Percentiles rank a stretch among this genome's conserved stretches.
These are phyloP conservation scores for Lantana camara DNA, from an alignment of 257 asterid species.

Conservation along the genomic window DNA sequence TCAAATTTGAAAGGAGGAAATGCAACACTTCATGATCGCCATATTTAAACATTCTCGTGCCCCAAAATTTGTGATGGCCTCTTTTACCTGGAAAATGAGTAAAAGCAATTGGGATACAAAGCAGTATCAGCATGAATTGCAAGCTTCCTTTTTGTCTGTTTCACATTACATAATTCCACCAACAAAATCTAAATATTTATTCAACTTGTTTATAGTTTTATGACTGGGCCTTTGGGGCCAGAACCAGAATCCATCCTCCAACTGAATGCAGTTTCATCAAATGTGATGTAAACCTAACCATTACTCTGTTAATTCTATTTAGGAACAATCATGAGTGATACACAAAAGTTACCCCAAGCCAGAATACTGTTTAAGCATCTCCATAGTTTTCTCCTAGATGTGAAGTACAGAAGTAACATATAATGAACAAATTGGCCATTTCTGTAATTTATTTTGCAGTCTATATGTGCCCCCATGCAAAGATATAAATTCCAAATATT, in stretches of 20 bases:
- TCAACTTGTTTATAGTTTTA: too few species aligned
- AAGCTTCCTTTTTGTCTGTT: background rate
- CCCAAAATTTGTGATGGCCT: conserved; percentile 98
- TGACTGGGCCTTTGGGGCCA: too few species aligned
- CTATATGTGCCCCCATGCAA: background rate
- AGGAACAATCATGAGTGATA: conserved; percentile 20
- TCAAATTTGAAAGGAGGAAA: conserved; percentile 95
- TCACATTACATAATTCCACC: background rate
- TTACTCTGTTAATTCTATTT: conserved; percentile 10
- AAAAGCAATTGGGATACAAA: conserved; percentile 17
- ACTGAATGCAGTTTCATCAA: conserved; percentile 12
- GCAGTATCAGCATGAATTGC: conserved; percentile 1
- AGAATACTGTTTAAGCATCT: conserved; percentile 1
- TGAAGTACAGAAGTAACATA: conserved; percentile 4
- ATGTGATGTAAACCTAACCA: conserved; percentile 9
- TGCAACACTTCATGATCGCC: conserved; percentile 94
- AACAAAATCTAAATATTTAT: too few species aligned
- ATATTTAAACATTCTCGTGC: conserved; percentile 95
- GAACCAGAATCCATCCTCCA: conserved; percentile 5
- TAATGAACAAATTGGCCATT: background rate
- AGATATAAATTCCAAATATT: conserved; percentile 5
- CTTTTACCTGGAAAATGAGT: conserved; percentile 64
- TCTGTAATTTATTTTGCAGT: background rate
- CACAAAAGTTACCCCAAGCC: background rate
- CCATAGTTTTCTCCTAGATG: background rate